A percentile compares a stretch with the other conserved stretches of the same genome.
Conservation (phyloP, 768 basidiomycete species). For the Kwoniella dejecticola region DNA sequence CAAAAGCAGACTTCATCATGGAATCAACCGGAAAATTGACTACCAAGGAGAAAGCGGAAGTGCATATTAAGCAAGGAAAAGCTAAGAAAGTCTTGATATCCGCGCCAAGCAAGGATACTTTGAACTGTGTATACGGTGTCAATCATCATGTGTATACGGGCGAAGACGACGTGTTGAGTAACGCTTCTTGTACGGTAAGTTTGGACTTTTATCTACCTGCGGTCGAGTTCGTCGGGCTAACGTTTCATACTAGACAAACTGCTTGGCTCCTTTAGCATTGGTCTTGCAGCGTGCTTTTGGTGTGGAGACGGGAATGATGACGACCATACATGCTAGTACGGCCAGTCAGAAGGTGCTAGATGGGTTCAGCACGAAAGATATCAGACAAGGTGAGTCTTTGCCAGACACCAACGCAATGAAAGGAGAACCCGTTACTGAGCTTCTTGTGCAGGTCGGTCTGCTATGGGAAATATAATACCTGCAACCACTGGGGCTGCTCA, state of each 20-base stretch:
- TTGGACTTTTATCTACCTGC: neutral
- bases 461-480: slow-evolving; percentile 54
- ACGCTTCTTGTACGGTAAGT: slow-evolving; percentile 55
- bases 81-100: slow-evolving; percentile 56
- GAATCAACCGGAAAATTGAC: slow-evolving; percentile 55
- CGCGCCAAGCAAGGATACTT: slow-evolving; percentile 50
- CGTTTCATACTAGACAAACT: slow-evolving; percentile 48
- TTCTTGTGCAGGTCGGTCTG: slow-evolving; percentile 41
- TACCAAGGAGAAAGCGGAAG: slow-evolving; percentile 41
- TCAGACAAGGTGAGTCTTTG: slow-evolving; percentile 35
- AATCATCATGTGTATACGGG: slow-evolving; percentile 46
- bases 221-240: too few relatives aligned
- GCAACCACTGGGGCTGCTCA: slow-evolving; percentile 54
- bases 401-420: too few relatives aligned
- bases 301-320: slow-evolving; percentile 56
- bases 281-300: slow-evolving; percentile 53
- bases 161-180: slow-evolving; percentile 47
- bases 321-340: slow-evolving; percentile 56
- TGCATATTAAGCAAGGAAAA: slow-evolving; percentile 47
- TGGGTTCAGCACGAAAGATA: slow-evolving; percentile 53
- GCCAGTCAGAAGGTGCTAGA: slow-evolving; percentile 55
- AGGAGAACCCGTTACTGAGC: neutral
- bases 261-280: slow-evolving; percentile 55
- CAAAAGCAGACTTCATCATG: slow-evolving; percentile 53
- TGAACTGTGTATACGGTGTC: slow-evolving; percentile 54